Evolutionary conservation across 1,139 yeast species (phyloP), one percentile per base, ranked within the genome.

Genomic region (Candida sp.): DNA sequence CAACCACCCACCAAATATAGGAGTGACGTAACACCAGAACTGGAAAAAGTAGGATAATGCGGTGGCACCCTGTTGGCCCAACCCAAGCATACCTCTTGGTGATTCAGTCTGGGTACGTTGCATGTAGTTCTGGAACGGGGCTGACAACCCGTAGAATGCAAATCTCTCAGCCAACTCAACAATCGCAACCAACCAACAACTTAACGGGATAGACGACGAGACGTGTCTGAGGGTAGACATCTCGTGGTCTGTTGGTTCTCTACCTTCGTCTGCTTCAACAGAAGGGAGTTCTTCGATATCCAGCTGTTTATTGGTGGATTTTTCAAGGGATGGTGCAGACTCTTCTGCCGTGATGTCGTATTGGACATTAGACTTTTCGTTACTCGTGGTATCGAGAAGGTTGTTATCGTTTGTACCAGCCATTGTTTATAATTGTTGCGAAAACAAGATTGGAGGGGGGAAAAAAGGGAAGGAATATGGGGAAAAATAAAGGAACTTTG

Each of bases 151-250:
- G 62, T 89, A 89, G 75, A 85, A 89, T n/a, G 94, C 78, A 66
- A 89, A 89, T 59, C 96, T 81, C 68, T 89, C 96, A 39, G 92
- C 84, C 56, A 89, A 81, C 68, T 89, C 96, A 39, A 89, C 89
- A 46, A 88, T 57, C 31, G 93, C 91, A 46, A 89, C 88, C 51
- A 87, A 75, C 84, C 88, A 89, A 58, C 90, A 84, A 44, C 73
- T 62, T 23, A 67, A 38, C 30, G 80, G 80, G 47, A 75, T 73
- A 17, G 53, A 55, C 46, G 71, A 78, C 22, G 76, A 62, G 34
- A 75, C 75, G 57, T 73, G 78, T 63, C 77, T 66, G 54, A 75
- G 68, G 26, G n/a, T 25, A 23, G 22, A 28, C 9, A 37, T 23
- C 26, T 23, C 9, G 23, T 9, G 41, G n/a, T 7, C 30, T 2